Conservation (phyloP, 106 monocot genomes). For the Apostasia ramifera region DNA sequence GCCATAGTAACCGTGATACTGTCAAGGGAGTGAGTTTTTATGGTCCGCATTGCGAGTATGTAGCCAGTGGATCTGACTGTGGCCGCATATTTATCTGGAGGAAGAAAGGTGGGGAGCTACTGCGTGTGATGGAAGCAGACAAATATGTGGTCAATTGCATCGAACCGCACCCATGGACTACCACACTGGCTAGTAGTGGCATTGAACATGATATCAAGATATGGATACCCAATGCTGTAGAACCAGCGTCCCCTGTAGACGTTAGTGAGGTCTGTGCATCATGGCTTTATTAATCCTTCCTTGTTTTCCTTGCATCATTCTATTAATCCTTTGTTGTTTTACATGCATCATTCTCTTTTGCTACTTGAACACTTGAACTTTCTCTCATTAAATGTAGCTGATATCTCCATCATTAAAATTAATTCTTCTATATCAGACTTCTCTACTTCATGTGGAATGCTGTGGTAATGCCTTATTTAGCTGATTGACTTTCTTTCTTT, state of each 20-base stretch:
- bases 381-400: no score
- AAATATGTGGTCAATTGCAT: conserved; percentile 82
- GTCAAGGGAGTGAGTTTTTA: conserved; percentile 86
- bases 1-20: conserved; percentile 68
- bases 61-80: conserved; percentile 93
- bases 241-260: conserved; percentile 42
- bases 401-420: no score
- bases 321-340: not conserved
- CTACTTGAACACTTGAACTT: no score
- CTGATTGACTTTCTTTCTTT: no score
- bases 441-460: no score
- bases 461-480: no score
- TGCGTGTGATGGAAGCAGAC: conserved; percentile 89
- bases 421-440: no score
- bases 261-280: conserved; percentile 52
- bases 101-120: conserved; percentile 67
- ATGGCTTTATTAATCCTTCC: not conserved
- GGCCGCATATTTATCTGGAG: conserved; percentile 94
- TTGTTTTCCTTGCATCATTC: not conserved
- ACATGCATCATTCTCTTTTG: not conserved
- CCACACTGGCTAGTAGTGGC: conserved; percentile 79
- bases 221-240: conserved; percentile 72
- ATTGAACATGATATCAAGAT: conserved; percentile 83
- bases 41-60: conserved; percentile 87
- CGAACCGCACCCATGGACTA: conserved; percentile 59